These are phyloP conservation scores for Colletotrichum sp. DNA, from an alignment of 2,329 filamentous ascomycete genomes.

Conservation along the genomic window DNA sequence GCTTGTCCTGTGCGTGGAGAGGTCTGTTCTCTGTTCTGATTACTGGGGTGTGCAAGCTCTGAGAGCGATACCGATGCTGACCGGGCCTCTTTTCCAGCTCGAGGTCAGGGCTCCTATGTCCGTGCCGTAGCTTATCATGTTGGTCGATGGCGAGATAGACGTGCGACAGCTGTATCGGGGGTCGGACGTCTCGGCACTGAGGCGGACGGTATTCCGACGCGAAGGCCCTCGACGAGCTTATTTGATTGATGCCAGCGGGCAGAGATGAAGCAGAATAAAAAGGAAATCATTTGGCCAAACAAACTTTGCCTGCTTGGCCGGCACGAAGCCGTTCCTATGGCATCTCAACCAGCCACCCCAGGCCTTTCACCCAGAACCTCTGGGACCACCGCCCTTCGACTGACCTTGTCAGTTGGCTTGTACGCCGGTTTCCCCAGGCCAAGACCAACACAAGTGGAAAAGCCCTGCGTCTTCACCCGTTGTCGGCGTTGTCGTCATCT, in stretches of 20 bases:
- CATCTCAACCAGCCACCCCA: background rate
- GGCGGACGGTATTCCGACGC: conserved; percentile 2
- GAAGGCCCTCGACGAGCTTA: conserved; percentile 14
- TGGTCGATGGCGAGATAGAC: conserved; percentile 15
- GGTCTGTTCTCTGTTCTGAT: background rate
- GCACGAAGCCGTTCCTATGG: conserved; percentile 5
- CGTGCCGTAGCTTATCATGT: conserved; percentile 10
- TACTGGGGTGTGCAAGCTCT: background rate
- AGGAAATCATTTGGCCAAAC: conserved; percentile 6
- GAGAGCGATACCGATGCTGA: background rate
- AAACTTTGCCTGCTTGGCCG: background rate
- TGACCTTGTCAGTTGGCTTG: background rate
- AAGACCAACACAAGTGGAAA: background rate
- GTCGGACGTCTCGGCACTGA: conserved; percentile 16
- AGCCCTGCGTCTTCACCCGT: background rate
- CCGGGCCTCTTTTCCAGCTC: background rate
- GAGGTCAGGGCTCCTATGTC: background rate
- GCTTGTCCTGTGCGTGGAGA: conserved; percentile 2
- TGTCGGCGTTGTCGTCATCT: background rate
- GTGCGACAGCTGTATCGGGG: conserved; percentile 19
- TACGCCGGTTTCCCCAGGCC: background rate
- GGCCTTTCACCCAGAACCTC: background rate
- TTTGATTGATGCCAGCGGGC: background rate
- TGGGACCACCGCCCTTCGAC: background rate
- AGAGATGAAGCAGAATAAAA: background rate